Base-by-base conservation (phyloP, 106 monocot species). In the Platanthera zijinensis region DNA sequence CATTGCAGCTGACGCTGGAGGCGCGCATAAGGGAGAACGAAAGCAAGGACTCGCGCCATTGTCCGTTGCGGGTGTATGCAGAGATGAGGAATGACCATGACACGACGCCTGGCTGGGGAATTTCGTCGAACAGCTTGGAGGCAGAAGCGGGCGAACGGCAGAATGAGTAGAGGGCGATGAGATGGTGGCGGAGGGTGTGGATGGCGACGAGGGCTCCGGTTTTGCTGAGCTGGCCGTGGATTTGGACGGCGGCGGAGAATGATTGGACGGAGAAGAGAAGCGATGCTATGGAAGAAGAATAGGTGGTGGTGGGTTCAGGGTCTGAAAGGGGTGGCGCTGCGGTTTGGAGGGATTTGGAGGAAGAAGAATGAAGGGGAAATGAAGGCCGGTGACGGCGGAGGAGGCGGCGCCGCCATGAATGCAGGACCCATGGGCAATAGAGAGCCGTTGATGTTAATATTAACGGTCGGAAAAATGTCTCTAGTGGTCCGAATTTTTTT, bases 91-190 rank as follows among this genome's bases (percentile, higher is more conserved):
- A 71, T 10, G 93, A 91, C 76, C 80, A 96, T 4, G 90, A 79
- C 73, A 90, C 53, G 57, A 86, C 81, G 79, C 82, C 76, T 9
- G 94, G 90, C 49, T 76, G 48, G 78, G 88, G 80, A 17, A 92
- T 86, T 90, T 89, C 91, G 78, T 92, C 88, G 84, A 99, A 94
- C 78, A 99, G 74, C 10, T 79, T 56, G 72, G 82, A 86, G 68
- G 94, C 89, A 13, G 6, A 21, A 7, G 9, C 0, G 2, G 85
- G 81, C 73, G 76, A 69, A 77, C 77, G 69, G 75, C 76, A 77
- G 32, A 49, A 71, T 9, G 87, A 82, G 82, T 93, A 96, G 13
- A 90, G 67, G 19, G 76, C 47, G 76, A 89, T 73, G 64, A 97
- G 89, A 30, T 87, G 87, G 84, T 84, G 82, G 72, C 78, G 48